Base-by-base conservation (phyloP, 495 filamentous ascomycete genomes). In the Hypoxylon rickii region DNA sequence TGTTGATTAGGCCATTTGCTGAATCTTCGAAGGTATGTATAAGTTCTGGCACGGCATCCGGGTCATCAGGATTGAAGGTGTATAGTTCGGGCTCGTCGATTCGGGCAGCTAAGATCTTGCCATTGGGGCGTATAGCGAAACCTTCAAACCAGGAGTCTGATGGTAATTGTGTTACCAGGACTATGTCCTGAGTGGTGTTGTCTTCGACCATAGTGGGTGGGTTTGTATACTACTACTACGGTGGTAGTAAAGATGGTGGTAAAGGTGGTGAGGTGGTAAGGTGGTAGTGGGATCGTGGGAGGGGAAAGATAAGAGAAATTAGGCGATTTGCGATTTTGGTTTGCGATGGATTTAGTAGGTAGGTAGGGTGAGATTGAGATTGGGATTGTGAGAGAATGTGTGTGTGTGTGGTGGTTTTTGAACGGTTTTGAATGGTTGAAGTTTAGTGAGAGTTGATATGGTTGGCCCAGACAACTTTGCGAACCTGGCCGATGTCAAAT, bases 141-240 rank as follows among this genome's bases (percentile, higher is more conserved):
- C 60, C 64, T 29, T 69, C 66, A 17, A 67, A 69, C 66, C 66
- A 69, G 1, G 61, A 63, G 13, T 67, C 64, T 18, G 64, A 67
- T 12, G 66, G 66, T 18, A 66, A 18, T 45, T 69, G 66, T 12
- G 64, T 67, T 45, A 69, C 62, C 38, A 67, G 50, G 21, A 69
- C 58, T 7, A 64, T 49, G 16, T 69, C 66, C 45, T 66, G 31
- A 18, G 45, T 34, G 15, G 55, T 55, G 22, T 39, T 37, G 51
- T 56, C 55, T 8, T 55, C 51, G 19, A 57, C 31, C 55, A 64
- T 64, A 44, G 44, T 33, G 44, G 24, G 44, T 5, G 11, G 26
- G 32, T 6, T 17, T 38, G 18, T 38, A 2, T 13, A 38, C 7
- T 5, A 17, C 13, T 7, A 15, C 2, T n/a, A 29, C 10, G 24